These are phyloP conservation scores for Simmondsia chinensis DNA, from an alignment of 148 eudicot species.

Conservation along the genomic window DNA sequence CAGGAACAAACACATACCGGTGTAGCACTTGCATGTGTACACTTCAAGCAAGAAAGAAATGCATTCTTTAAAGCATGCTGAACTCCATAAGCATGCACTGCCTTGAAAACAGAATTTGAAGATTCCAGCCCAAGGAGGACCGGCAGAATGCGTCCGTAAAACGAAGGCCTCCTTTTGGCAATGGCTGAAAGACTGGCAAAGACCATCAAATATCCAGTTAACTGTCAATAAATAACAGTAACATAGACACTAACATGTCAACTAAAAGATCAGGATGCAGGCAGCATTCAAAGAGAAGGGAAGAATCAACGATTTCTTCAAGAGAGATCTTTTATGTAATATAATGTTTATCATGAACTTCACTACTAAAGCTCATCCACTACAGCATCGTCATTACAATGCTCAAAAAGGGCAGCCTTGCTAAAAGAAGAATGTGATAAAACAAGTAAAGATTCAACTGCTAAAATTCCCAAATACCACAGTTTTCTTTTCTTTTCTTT, in stretches of 20 bases:
- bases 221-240: not conserved
- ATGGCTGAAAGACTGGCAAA: slow-evolving; percentile 65
- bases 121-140: slow-evolving; percentile 84
- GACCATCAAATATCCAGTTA: slow-evolving; percentile 8
- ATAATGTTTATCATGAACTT: too few species aligned
- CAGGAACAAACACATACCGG: slow-evolving; percentile 47
- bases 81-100: slow-evolving; percentile 58
- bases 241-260: not conserved
- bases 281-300: too few species aligned
- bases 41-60: slow-evolving; percentile 73
- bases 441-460: too few species aligned
- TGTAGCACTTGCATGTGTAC: slow-evolving; percentile 80
- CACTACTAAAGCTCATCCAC: too few species aligned
- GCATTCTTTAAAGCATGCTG: slow-evolving; percentile 82
- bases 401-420: too few species aligned
- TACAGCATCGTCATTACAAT: too few species aligned
- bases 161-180: slow-evolving; percentile 85
- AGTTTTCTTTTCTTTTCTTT: too few species aligned
- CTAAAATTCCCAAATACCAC: too few species aligned
- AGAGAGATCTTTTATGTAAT: too few species aligned
- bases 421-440: too few species aligned
- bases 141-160: slow-evolving; percentile 93
- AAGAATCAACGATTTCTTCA: too few species aligned
- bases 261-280: too few species aligned
- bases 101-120: slow-evolving; percentile 52